A percentile compares a stretch with the other conserved stretches of the same genome.
Conservation (phyloP, 2,329 filamentous ascomycete species). For the Leptodontidium sp. region DNA sequence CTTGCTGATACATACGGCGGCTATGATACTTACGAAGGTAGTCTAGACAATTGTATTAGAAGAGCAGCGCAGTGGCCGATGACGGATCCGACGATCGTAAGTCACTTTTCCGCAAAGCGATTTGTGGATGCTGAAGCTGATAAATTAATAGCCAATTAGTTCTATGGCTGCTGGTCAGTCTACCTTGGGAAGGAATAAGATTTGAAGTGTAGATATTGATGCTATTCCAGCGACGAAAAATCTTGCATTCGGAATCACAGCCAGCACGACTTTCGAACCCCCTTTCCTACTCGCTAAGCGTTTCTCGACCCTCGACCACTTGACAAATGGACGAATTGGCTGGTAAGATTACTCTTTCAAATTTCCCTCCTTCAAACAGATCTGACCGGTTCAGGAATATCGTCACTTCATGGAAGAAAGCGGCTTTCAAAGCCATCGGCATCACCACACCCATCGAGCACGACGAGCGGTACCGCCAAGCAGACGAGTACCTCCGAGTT, state of each 20-base stretch:
- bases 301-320: constrained; percentile 72
- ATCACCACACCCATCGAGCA: constrained; percentile 65
- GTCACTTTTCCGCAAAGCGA: constrained; percentile 44
- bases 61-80: constrained; percentile 75
- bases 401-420: constrained; percentile 69
- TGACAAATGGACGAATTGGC: constrained; percentile 66
- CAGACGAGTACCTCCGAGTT: constrained; percentile 69
- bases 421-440: constrained; percentile 69
- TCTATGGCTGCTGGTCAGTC: constrained; percentile 67
- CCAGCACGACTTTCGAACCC: constrained; percentile 70
- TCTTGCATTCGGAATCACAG: constrained; percentile 72
- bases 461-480: constrained; percentile 70
- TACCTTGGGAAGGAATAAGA: accelerated
- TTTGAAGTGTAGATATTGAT: not conserved
- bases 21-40: constrained; percentile 71
- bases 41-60: constrained; percentile 63
- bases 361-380: not conserved
- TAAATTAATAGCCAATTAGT: constrained; percentile 58
- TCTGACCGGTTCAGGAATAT: constrained; percentile 62
- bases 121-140: not conserved
- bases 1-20: constrained; percentile 66
- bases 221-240: constrained; percentile 59
- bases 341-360: constrained; percentile 54
- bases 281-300: constrained; percentile 72
- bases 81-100: constrained; percentile 68